These are phyloP conservation scores for Penicillium egyptiacum DNA, from an alignment of 495 filamentous ascomycete genomes.

Conservation along the genomic window DNA sequence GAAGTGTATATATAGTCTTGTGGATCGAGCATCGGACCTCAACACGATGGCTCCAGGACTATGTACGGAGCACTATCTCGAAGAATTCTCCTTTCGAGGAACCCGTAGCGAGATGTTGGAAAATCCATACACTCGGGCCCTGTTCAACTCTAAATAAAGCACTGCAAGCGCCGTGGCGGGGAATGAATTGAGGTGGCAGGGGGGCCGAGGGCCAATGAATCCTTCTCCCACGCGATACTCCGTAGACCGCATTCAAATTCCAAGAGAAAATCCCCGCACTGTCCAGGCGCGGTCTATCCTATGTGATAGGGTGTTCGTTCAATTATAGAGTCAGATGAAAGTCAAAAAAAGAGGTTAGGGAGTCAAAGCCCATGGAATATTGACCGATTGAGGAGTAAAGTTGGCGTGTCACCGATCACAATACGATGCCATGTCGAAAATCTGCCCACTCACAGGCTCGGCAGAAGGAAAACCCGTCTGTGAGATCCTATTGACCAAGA, in stretches of 20 bases:
- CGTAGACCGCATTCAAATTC: conserved; percentile 3
- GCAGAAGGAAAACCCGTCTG: not conserved
- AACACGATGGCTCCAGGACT: not conserved
- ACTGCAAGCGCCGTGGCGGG: conserved; percentile 16
- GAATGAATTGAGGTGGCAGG: conserved; percentile 1
- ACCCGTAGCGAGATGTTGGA: not conserved
- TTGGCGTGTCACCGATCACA: conserved; percentile 7
- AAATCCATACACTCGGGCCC: conserved; percentile 5
- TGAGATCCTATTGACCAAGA: conserved; percentile 23
- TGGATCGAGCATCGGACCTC: not conserved
- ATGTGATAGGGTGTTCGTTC: not conserved
- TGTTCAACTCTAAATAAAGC: conserved; percentile 8
- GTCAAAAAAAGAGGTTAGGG: not conserved
- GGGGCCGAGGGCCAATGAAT: conserved; percentile 2
- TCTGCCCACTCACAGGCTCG: conserved; percentile 11
- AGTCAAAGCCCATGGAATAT: not conserved
- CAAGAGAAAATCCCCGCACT: not conserved
- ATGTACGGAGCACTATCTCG: not conserved
- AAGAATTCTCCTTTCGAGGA: not conserved
- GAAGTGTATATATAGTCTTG: not conserved
- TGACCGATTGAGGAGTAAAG: not conserved
- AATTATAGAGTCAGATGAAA: not conserved
- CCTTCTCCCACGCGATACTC: conserved; percentile 5
- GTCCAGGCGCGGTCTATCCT: not conserved
- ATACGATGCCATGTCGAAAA: not conserved